A percentile compares a stretch with the other conserved stretches of the same genome.
phyloP scores from a whole-genome alignment of 352 stramenopile species.

The Blastocystis sp. region DNA sequence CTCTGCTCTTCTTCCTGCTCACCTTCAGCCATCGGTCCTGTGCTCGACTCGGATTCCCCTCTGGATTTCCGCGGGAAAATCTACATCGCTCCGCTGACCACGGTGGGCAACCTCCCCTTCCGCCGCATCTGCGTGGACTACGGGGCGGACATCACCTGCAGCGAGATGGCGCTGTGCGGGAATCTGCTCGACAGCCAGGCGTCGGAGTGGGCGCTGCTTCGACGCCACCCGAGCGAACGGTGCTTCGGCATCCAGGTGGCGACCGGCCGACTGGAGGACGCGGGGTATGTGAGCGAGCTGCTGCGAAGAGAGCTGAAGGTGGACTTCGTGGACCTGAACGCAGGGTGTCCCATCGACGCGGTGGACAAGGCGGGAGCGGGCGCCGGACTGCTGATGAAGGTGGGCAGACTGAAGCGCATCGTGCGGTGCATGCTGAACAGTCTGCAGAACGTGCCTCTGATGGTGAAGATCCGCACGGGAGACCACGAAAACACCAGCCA shows the following conservation, averaged over 20 bases:
- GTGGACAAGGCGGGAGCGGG: conserved; percentile 78
- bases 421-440: conserved; percentile 79
- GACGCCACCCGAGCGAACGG: conserved; percentile 88
- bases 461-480: conserved; percentile 94
- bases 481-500: conserved; percentile 87
- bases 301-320: conserved; percentile 81
- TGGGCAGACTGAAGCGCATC: conserved; percentile 80
- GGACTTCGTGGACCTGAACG: conserved; percentile 99
- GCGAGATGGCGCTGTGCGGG: conserved; percentile 90
- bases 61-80: conserved; percentile 78
- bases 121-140: conserved; percentile 82
- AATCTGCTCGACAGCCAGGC: conserved; percentile 86
- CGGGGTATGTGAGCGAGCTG: conserved; percentile 84
- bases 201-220: conserved; percentile 92
- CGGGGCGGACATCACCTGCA: conserved; percentile 96
- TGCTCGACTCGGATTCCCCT: not conserved
- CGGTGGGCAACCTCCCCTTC: conserved; percentile 97
- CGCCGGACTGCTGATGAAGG: conserved; percentile 85
- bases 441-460: conserved; percentile 75
- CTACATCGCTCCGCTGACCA: conserved; percentile 96
- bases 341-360: conserved; percentile 96
- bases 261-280: conserved; percentile 82
- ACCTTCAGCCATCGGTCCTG: not conserved
- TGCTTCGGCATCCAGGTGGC: conserved; percentile 96
- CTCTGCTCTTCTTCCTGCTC: not conserved